These are phyloP conservation scores for Ustilago curta DNA, from an alignment of 1,284 basidiomycete genomes.

Conservation along the genomic window DNA sequence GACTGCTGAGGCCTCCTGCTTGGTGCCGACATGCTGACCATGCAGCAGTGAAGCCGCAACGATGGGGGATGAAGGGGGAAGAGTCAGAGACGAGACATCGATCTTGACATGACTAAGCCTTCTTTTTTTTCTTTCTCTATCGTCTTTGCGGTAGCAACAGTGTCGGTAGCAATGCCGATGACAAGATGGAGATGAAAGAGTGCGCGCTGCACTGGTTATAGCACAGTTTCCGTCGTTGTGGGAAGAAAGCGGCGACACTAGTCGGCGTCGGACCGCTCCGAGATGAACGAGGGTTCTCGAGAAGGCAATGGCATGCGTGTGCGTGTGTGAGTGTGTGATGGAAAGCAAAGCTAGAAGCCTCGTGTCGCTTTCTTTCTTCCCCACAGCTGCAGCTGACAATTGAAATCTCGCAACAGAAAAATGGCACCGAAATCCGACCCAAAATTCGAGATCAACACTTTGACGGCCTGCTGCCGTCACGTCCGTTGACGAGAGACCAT, in stretches of 20 bases:
- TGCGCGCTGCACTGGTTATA: slow-evolving; percentile 1
- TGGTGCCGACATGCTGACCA: slow-evolving; percentile 33
- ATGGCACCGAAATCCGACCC: background rate
- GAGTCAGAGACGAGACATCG: slow-evolving; percentile 6
- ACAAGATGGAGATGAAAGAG: slow-evolving; percentile 7
- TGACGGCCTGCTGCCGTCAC: background rate
- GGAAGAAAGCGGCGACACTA: background rate
- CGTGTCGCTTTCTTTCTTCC: no score
- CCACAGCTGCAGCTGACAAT: no score
- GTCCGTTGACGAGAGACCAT: background rate
- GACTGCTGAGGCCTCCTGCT: slow-evolving; percentile 18
- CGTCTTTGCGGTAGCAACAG: background rate
- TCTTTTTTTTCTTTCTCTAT: no score
- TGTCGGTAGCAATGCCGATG: background rate
- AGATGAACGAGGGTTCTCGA: slow-evolving; percentile 6
- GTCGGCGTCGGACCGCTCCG: slow-evolving; percentile 6
- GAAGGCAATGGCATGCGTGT: background rate
- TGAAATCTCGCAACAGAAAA: no score
- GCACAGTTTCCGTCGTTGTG: background rate
- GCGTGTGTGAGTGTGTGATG: no score
- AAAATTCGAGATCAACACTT: slow-evolving; percentile 14
- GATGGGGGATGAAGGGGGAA: background rate
- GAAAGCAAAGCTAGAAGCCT: no score
- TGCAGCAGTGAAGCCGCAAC: background rate
- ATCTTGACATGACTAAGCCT: slow-evolving; percentile 23